Evolutionary conservation across 2,329 filamentous ascomycete genomes (phyloP).

Genomic region (Akanthomyces muscarius): DNA sequence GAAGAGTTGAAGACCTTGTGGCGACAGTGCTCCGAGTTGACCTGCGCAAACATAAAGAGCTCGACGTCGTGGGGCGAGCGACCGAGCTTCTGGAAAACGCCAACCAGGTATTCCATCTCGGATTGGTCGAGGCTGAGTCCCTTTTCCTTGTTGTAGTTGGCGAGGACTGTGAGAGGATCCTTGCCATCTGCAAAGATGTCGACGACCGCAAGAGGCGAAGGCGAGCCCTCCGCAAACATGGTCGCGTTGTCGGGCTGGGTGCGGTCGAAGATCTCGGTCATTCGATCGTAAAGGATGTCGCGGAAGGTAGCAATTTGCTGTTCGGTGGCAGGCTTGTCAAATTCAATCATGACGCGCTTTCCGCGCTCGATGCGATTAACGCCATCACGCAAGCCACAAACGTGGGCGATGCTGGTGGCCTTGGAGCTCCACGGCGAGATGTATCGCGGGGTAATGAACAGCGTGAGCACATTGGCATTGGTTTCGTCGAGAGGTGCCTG

Average conservation of each 20-base stretch:
- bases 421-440: slow-evolving; percentile 98
- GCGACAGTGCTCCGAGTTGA: slow-evolving; percentile 91
- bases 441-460: slow-evolving; percentile 76
- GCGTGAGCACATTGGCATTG: slow-evolving; percentile 50
- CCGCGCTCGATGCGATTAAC: slow-evolving; percentile 83
- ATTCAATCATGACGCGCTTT: slow-evolving; percentile 66
- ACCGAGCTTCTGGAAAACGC: slow-evolving; percentile 44
- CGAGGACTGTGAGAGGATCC: slow-evolving; percentile 66
- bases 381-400: slow-evolving; percentile 72
- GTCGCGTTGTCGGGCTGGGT: slow-evolving; percentile 63
- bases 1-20: slow-evolving; percentile 93
- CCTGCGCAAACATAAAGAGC: slow-evolving; percentile 43
- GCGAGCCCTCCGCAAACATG: slow-evolving; percentile 72
- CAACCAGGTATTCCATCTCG: slow-evolving; percentile 92
- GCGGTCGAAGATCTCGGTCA: slow-evolving; percentile 80
- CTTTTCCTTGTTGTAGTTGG: slow-evolving; percentile 76
- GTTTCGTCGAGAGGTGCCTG: slow-evolving; percentile 27
- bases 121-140: slow-evolving; percentile 83
- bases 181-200: slow-evolving; percentile 64
- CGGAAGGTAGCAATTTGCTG: slow-evolving; percentile 54
- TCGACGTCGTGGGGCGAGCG: slow-evolving; percentile 18
- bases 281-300: slow-evolving; percentile 82
- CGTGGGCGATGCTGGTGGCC: slow-evolving; percentile 87
- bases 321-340: slow-evolving; percentile 44
- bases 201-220: slow-evolving; percentile 66